Evolutionary conservation across 306 rosid species (phyloP).

Genomic region (Ziziphus jujuba): DNA sequence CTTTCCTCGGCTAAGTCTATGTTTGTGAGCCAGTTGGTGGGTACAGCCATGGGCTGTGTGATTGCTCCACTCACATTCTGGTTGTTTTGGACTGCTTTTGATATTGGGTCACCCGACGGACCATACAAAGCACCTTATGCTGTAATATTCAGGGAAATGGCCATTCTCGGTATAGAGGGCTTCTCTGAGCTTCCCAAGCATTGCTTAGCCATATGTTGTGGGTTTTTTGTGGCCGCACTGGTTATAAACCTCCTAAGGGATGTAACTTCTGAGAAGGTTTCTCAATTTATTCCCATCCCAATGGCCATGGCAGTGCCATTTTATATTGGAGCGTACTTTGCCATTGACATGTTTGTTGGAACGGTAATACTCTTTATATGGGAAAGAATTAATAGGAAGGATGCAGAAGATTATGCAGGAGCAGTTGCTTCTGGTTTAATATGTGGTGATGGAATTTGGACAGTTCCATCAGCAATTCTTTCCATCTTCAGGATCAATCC

Average conservation of each 20-base stretch:
- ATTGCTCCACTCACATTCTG: conserved; percentile 97
- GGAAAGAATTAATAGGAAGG: conserved; percentile 75
- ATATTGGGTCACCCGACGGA: conserved; percentile 84
- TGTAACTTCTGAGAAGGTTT: conserved; percentile 53
- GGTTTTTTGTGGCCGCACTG: conserved; percentile 73
- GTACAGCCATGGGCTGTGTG: conserved; percentile 93
- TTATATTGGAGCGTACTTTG: conserved; percentile 90
- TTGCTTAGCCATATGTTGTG: conserved; percentile 72
- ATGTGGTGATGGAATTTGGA: conserved; percentile 97
- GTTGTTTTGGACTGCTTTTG: conserved; percentile 96
- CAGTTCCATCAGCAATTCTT: conserved; percentile 89
- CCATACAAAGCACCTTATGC: conserved; percentile 93
- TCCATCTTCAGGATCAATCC: conserved; percentile 80
- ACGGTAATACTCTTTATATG: conserved; percentile 75
- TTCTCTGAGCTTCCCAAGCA: conserved; percentile 90
- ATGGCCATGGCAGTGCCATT: conserved; percentile 98
- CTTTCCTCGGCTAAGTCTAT: conserved; percentile 90
- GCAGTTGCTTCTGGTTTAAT: conserved; percentile 97
- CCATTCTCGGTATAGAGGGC: conserved; percentile 81
- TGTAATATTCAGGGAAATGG: conserved; percentile 90
- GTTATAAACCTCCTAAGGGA: conserved; percentile 72
- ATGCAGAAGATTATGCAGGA: conserved; percentile 78
- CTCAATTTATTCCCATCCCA: conserved; percentile 83
- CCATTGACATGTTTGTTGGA: conserved; percentile 86
- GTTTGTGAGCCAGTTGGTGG: conserved; percentile 84